A percentile compares a stretch with the other conserved stretches of the same genome.
Conservation (phyloP, 164 flowering plant genomes). For the Tinospora cordifolia region DNA sequence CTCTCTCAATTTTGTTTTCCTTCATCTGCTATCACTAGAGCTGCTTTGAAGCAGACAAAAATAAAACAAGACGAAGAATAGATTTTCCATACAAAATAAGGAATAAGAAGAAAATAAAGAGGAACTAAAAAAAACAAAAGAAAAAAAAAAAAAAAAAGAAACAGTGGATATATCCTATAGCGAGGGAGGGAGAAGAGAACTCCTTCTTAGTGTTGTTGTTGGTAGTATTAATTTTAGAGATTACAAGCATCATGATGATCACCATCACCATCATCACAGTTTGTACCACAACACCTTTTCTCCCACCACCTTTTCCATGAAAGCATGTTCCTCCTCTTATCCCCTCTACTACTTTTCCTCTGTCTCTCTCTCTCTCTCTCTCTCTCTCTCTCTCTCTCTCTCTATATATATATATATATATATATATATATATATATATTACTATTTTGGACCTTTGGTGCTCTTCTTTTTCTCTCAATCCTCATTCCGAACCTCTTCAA, state of each 20-base stretch:
- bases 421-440: too few relatives aligned
- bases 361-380: conserved; percentile 11
- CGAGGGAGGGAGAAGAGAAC: not conserved
- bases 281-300: conserved; percentile 67
- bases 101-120: not conserved
- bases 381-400: too few relatives aligned
- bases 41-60: not conserved
- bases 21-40: conserved; percentile 20
- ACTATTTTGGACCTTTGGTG: too few relatives aligned
- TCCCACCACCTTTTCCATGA: conserved; percentile 42
- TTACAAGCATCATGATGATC: conserved; percentile 37
- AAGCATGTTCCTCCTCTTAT: not conserved
- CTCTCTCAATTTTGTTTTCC: not conserved
- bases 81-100: conserved; percentile 11
- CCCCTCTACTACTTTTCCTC: conserved; percentile 9
- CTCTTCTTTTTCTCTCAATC: too few relatives aligned
- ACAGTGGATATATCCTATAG: conserved; percentile 8
- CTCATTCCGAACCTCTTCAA: too few relatives aligned
- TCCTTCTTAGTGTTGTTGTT: conserved; percentile 21
- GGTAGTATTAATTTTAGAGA: conserved; percentile 29
- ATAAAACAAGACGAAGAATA: not conserved
- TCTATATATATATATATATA: too few relatives aligned
- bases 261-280: conserved; percentile 53
- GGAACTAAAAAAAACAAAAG: too few relatives aligned
- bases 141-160: conserved; percentile 16